These are phyloP conservation scores for Neurospora discreta DNA, from an alignment of 495 filamentous ascomycete species.

Conservation along the genomic window DNA sequence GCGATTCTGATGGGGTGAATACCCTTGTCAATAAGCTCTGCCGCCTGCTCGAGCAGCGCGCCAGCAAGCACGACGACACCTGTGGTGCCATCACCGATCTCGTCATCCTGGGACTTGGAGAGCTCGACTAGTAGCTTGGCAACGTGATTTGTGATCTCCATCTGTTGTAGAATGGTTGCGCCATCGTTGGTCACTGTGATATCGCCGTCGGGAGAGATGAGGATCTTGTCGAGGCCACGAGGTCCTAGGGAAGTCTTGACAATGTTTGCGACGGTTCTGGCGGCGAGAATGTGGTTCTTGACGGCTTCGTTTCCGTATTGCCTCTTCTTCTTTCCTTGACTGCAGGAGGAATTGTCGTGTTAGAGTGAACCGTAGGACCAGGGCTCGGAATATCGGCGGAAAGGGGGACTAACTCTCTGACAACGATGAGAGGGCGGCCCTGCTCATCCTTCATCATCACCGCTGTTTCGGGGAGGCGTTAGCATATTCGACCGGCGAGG, in stretches of 20 bases:
- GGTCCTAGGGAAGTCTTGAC: constrained; percentile 96
- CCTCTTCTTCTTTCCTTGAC: constrained; percentile 96
- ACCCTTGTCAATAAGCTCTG: constrained; percentile 97
- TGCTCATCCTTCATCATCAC: constrained; percentile 71
- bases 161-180: constrained; percentile 92
- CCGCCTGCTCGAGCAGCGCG: constrained; percentile 92
- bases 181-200: constrained; percentile 99
- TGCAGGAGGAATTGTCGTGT: constrained; percentile 25
- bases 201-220: constrained; percentile 97
- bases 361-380: constrained; percentile 3
- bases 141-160: constrained; percentile 98
- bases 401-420: constrained; percentile 72
- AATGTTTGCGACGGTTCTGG: constrained; percentile 89
- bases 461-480: constrained; percentile 22
- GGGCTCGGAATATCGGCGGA: constrained; percentile 1
- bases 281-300: constrained; percentile 94
- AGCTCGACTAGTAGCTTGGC: constrained; percentile 94
- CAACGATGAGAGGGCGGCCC: constrained; percentile 93
- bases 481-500: background rate
- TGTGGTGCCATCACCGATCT: constrained; percentile 97
- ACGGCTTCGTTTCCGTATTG: constrained; percentile 93
- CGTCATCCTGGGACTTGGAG: constrained; percentile 98
- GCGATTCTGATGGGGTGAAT: constrained; percentile 98
- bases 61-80: constrained; percentile 96
- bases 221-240: constrained; percentile 94